Conservation (phyloP, 306 rosid genomes). For the Prunus mume region DNA sequence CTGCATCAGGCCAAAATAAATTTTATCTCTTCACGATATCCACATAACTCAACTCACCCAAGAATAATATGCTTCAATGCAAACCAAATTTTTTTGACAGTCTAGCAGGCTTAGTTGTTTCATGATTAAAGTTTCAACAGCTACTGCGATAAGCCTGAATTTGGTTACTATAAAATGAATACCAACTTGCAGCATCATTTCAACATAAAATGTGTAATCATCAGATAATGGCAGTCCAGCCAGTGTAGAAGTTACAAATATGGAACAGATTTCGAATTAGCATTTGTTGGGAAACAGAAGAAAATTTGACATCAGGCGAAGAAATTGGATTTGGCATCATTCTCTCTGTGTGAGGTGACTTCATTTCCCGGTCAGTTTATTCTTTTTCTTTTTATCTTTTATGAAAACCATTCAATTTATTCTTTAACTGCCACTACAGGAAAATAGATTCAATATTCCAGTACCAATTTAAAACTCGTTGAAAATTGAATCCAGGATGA, state of each 20-base stretch:
- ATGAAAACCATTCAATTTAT: too few relatives aligned
- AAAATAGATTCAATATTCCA: too few relatives aligned
- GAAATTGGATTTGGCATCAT: background rate
- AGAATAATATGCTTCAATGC: background rate
- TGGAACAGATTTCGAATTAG: background rate
- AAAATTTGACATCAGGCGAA: background rate
- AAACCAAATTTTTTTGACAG: background rate
- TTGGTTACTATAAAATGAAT: background rate
- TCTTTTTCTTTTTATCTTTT: background rate
- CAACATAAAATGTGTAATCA: background rate
- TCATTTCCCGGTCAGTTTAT: background rate
- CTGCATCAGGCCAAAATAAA: constrained; percentile 43
- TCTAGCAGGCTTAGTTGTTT: background rate
- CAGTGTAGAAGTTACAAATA: background rate
- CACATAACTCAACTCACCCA: background rate
- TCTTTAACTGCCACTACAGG: too few relatives aligned
- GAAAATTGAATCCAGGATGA: background rate
- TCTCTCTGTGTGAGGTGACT: background rate
- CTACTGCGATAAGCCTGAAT: background rate
- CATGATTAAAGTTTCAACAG: background rate
- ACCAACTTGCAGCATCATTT: background rate
- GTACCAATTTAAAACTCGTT: background rate
- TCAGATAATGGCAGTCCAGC: background rate
- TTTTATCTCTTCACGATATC: background rate
- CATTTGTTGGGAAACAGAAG: background rate